Evolutionary conservation across 345 rosid species (phyloP).

Genomic region (Leavenworthia alabamica): DNA sequence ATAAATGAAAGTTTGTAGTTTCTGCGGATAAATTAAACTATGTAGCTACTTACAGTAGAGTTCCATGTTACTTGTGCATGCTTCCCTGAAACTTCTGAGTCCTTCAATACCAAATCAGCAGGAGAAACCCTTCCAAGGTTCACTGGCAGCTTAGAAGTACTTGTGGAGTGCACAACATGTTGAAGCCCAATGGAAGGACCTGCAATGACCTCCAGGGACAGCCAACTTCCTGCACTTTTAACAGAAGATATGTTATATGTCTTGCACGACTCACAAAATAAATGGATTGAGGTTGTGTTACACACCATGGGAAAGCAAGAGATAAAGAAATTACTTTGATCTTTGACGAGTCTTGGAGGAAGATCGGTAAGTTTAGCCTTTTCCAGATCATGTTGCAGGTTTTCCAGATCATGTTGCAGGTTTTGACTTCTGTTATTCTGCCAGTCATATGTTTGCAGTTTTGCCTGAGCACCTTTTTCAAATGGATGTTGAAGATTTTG

Average conservation of each 20-base stretch:
- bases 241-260: constrained; percentile 48
- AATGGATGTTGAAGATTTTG: constrained; percentile 56
- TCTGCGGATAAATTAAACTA: constrained; percentile 17
- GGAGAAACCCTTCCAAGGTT: constrained; percentile 87
- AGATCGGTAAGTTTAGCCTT: constrained; percentile 32
- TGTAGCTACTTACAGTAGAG: constrained; percentile 45
- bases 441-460: constrained; percentile 34
- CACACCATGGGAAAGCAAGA: constrained; percentile 23
- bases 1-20: constrained; percentile 20
- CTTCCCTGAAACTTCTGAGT: constrained; percentile 93
- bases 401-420: constrained; percentile 22
- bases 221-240: constrained; percentile 94
- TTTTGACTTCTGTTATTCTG: constrained; percentile 37
- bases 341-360: constrained; percentile 34
- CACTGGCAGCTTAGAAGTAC: constrained; percentile 64
- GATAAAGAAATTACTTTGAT: constrained; percentile 65
- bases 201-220: constrained; percentile 75
- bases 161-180: constrained; percentile 51
- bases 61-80: constrained; percentile 97
- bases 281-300: constrained; percentile 13
- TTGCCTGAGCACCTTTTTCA: constrained; percentile 32
- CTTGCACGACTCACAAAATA: constrained; percentile 34
- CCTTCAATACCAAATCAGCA: constrained; percentile 64
- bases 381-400: constrained; percentile 25
- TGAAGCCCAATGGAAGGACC: constrained; percentile 77